Base-by-base conservation (phyloP, 1,284 basidiomycete species). In the Jaminaea rosea region DNA sequence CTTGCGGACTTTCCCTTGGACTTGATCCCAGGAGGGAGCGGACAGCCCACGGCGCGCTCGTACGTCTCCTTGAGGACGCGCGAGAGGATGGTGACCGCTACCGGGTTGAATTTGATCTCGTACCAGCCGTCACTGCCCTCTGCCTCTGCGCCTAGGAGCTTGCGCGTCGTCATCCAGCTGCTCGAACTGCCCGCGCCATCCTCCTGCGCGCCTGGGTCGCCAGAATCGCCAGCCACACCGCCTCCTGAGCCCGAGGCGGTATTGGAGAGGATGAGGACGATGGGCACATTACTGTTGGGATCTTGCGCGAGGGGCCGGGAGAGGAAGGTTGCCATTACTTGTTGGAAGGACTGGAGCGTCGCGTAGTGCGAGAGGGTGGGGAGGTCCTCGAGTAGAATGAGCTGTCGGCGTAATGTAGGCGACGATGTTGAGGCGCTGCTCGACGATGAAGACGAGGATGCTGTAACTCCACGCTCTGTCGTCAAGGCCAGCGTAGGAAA, bases 361-460 rank as follows among this genome's bases (percentile, higher is more conserved):
- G 80, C 76, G 6, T 46, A 41, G 52, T 76, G 74, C 1, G 79
- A 74, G 37, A 97, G 80, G 68, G 97, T 96, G 0, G 93, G 93
- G 2, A 97, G 79, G 55, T 96, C 88, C 72, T 96, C 91, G 7
- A 98, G 78, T 6, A 98, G 81, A 46, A 98, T 81, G 4, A 93
- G 44, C 13, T 63, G 66, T 11, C 67, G 62, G 4, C 31, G 29
- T 15, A 26, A 21, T 10, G 34, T 21, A 11, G 39, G 4, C 2
- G 39, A 23, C 39, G 19, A 23, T 23, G 39, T 23, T 21, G 39
- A 36, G 21, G 9, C 4, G 34, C 34, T 10, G n/a, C n/a, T n/a
- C n/a, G n/a, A n/a, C n/a, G n/a, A n/a, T 10, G 34, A 36, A 36
- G 10, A 36, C n/a, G n/a, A n/a, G n/a, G n/a, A n/a, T n/a, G 39